Conservation (phyloP, 495 filamentous ascomycete genomes). For the Aspergillus cristatus region DNA sequence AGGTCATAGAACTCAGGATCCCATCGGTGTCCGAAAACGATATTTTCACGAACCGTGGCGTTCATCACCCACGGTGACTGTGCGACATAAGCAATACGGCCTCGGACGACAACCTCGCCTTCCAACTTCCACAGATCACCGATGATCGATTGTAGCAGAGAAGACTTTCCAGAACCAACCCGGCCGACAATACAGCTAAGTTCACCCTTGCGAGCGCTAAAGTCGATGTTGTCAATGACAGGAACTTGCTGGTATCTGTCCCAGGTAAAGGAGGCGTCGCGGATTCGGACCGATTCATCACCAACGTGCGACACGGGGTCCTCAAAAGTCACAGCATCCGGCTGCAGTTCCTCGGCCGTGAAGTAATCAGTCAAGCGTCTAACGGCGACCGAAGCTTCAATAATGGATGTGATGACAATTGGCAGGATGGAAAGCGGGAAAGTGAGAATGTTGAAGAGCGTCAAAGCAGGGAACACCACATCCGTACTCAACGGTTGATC, state of each 20-base stretch:
- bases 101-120: conserved; percentile 75
- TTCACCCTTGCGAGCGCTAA: conserved; percentile 82
- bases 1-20: conserved; percentile 92
- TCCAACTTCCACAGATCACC: conserved; percentile 87
- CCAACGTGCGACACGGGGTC: conserved; percentile 60
- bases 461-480: conserved; percentile 91
- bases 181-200: conserved; percentile 90
- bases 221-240: conserved; percentile 68
- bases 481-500: conserved; percentile 79
- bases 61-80: conserved; percentile 98
- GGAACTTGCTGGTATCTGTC: conserved; percentile 59
- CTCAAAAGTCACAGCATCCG: conserved; percentile 65
- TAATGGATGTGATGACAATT: conserved; percentile 94
- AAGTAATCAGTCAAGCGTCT: conserved; percentile 79
- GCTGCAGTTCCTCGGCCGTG: conserved; percentile 80
- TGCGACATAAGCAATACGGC: conserved; percentile 79
- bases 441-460: conserved; percentile 85
- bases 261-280: conserved; percentile 90
- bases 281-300: conserved; percentile 76
- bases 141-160: conserved; percentile 74
- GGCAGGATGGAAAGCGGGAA: conserved; percentile 93
- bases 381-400: conserved; percentile 92
- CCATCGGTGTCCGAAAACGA: conserved; percentile 92
- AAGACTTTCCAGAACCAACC: conserved; percentile 91
- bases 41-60: conserved; percentile 91